Percentiles rank a stretch among this genome's conserved stretches.
Evolutionary conservation across 495 filamentous ascomycete species (phyloP).

Genomic region (Podospora sp.): DNA sequence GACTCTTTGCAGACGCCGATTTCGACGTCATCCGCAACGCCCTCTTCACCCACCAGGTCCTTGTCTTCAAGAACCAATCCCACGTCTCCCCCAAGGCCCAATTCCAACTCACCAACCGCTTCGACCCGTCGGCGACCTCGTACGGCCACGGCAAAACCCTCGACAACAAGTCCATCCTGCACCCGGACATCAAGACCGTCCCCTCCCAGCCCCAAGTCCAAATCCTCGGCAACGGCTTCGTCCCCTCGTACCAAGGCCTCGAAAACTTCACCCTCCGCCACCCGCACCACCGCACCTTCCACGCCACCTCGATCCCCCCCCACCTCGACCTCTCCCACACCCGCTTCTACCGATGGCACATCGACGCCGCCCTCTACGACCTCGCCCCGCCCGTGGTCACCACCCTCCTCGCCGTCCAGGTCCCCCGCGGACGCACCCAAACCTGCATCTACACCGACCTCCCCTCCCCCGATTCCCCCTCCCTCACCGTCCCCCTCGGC

Average conservation of each 20-base stretch:
- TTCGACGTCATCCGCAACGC: conserved; percentile 61
- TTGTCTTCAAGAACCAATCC: conserved; percentile 69
- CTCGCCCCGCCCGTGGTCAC: conserved; percentile 71
- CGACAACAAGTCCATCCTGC: conserved; percentile 68
- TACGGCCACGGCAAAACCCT: conserved; percentile 76
- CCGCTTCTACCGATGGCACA: conserved; percentile 78
- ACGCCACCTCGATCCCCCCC: conserved; percentile 62
- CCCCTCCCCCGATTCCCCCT: conserved; percentile 65
- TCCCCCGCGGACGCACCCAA: conserved; percentile 65
- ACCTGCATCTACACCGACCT: conserved; percentile 72
- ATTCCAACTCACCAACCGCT: conserved; percentile 68
- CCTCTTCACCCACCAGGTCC: conserved; percentile 64
- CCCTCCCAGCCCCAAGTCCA: conserved; percentile 79
- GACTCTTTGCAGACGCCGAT: conserved; percentile 52
- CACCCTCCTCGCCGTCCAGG: conserved; percentile 66
- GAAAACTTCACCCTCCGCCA: conserved; percentile 67
- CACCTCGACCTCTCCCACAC: conserved; percentile 67
- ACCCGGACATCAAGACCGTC: conserved; percentile 76
- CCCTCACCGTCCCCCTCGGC: conserved; percentile 67
- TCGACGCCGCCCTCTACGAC: conserved; percentile 75
- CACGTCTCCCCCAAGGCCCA: conserved; percentile 66
- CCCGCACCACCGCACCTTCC: conserved; percentile 75
- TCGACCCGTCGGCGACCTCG: conserved; percentile 62
- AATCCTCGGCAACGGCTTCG: conserved; percentile 72
- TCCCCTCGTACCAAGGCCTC: conserved; percentile 67